Evolutionary conservation across 78 protist species (phyloP).

Genomic region (Dictyostelium intermedium): DNA sequence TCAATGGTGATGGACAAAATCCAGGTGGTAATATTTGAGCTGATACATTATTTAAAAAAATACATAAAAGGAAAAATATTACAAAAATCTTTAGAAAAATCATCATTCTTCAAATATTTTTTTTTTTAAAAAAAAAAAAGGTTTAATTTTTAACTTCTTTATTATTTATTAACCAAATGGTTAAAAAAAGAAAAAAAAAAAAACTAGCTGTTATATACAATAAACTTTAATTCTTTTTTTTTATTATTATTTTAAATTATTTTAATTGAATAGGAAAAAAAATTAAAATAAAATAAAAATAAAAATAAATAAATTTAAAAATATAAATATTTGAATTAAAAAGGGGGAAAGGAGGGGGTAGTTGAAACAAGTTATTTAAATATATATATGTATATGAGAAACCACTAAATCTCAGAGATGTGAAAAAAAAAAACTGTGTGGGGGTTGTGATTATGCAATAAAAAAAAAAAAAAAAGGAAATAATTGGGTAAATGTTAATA

Average conservation of each 20-base stretch:
- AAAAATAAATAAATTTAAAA: too few relatives aligned
- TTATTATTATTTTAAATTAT: too few relatives aligned
- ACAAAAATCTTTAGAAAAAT: neutral
- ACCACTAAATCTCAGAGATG: neutral
- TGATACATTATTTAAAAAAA: neutral
- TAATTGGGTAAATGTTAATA: neutral
- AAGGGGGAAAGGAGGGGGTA: neutral
- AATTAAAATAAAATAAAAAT: too few relatives aligned
- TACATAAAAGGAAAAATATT: neutral
- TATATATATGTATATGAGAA: neutral
- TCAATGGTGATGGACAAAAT: slow-evolving; percentile 29
- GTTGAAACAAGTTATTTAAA: neutral
- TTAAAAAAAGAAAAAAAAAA: too few relatives aligned
- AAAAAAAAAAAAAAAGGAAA: too few relatives aligned
- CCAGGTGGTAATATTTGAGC: neutral
- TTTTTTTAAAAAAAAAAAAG: too few relatives aligned
- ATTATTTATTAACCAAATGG: neutral
- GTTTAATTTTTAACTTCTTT: neutral
- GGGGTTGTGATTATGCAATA: neutral
- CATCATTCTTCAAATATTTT: neutral
- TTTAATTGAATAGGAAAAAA: neutral
- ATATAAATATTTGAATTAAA: neutral
- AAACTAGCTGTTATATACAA: neutral
- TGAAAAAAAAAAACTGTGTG: neutral
- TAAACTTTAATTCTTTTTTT: neutral